Percentiles rank a stretch among this genome's conserved stretches.
phyloP scores from a whole-genome alignment of 177 flowering plant genomes.

The Vitis hybrid region DNA sequence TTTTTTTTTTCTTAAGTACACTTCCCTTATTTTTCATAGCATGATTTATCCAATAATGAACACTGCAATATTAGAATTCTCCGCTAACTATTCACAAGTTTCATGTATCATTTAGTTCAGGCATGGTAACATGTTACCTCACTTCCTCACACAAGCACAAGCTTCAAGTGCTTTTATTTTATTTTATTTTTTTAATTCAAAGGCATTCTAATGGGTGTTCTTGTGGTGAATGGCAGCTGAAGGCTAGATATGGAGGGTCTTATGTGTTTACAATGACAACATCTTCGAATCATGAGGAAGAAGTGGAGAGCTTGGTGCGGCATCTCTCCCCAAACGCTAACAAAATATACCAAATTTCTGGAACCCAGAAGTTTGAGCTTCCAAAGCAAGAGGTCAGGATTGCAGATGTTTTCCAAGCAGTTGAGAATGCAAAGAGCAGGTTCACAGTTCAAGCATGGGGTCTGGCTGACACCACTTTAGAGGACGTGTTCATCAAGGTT shows the following conservation, averaged over 20 bases:
- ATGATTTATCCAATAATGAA: too few relatives aligned
- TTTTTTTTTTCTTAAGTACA: too few relatives aligned
- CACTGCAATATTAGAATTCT: too few relatives aligned
- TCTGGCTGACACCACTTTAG: slow-evolving; percentile 87
- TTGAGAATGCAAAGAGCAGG: slow-evolving; percentile 72
- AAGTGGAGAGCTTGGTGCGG: slow-evolving; percentile 63
- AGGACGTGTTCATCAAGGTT: slow-evolving; percentile 95
- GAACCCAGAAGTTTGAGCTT: slow-evolving; percentile 93
- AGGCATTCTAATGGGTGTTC: neutral
- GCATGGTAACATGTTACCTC: too few relatives aligned
- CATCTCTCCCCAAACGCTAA: slow-evolving; percentile 61
- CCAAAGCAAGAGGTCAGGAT: slow-evolving; percentile 77
- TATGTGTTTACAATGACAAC: slow-evolving; percentile 92
- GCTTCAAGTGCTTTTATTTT: neutral
- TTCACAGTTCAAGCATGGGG: slow-evolving; percentile 93
- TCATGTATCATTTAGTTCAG: too few relatives aligned
- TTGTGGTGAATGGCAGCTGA: slow-evolving; percentile 50
- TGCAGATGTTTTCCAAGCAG: slow-evolving; percentile 78
- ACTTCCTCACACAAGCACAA: too few relatives aligned
- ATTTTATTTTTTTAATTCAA: too few relatives aligned
- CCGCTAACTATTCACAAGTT: too few relatives aligned
- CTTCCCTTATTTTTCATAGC: too few relatives aligned
- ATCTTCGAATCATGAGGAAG: slow-evolving; percentile 55
- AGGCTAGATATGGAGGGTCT: slow-evolving; percentile 91
- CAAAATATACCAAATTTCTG: slow-evolving; percentile 74